Base-by-base conservation (phyloP, 2,329 filamentous ascomycete genomes). In the Arthrobotrys musiformis region DNA sequence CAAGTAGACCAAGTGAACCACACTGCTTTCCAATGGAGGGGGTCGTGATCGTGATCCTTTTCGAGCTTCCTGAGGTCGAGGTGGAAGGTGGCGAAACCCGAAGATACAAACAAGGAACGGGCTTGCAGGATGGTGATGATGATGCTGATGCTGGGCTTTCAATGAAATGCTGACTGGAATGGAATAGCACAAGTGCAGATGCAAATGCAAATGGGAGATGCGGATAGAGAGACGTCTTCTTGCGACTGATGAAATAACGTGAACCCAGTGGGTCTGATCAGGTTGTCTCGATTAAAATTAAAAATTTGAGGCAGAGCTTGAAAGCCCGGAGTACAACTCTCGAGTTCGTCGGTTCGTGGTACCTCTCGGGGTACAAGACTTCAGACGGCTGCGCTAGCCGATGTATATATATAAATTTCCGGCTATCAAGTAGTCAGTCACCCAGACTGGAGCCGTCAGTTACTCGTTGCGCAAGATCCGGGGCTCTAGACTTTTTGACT, bases 11-110 rank as follows among this genome's bases (percentile, higher is more conserved):
- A 26, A 58, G 54, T 69, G 64, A 48, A 66, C 72, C 72, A 76
- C 72, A 69, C 62, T 40, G 35, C 22, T 60, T 54, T 66, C 58
- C 61, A 58, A 73, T 48, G 22, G 66, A 42, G 48, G 66, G 40
- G 73, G 33, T 68, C 70, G 70, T 69, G 63, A 63, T 58, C 54
- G 30, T 40, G 54, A 58, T 58, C 54, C 54, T 58, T 37, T 37
- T 58, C 4, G 54, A 40, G 58, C 58, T 44, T 56, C 28, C 58
- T 46, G 58, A 46, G 42, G 28, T 48, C 8, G 37, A 30, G 52
- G 73, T 77, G 73, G 73, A 77, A 77, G 60, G 60, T 77, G 73
- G 60, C 73, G 73, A 77, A 52, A 26, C 33, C 73, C 73, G 73
- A 70, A 24, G 40, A n/a, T n/a, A n/a, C n/a, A n/a, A n/a, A 17